phyloP scores from a whole-genome alignment of 371 early-diverging fungal species.

The Syncephalastrum racemosum region DNA sequence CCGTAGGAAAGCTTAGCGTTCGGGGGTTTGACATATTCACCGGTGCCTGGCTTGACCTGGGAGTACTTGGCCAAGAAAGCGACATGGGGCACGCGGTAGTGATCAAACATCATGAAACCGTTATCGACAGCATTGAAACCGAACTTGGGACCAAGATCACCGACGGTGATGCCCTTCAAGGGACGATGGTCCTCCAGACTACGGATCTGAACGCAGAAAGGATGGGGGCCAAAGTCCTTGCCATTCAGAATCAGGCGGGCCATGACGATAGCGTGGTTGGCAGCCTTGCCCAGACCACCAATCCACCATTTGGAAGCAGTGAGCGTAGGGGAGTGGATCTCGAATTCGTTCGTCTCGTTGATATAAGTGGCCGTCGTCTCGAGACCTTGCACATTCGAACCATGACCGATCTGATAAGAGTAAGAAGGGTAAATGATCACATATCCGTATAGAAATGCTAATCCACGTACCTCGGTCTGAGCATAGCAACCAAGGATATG shows the following conservation, averaged over 20 bases:
- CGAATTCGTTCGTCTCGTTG: slow-evolving; percentile 79
- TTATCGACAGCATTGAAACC: slow-evolving; percentile 85
- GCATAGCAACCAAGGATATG: slow-evolving; percentile 87
- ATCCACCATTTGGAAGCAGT: slow-evolving; percentile 92
- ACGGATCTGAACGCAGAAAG: slow-evolving; percentile 89
- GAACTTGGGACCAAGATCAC: slow-evolving; percentile 90
- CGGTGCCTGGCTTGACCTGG: slow-evolving; percentile 63
- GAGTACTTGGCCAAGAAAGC: slow-evolving; percentile 82
- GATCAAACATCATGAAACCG: slow-evolving; percentile 79
- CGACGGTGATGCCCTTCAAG: slow-evolving; percentile 83
- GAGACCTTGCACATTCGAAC: slow-evolving; percentile 83
- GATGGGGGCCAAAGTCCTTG: slow-evolving; percentile 81
- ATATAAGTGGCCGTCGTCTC: slow-evolving; percentile 90
- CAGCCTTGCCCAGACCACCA: slow-evolving; percentile 70
- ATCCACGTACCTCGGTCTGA: slow-evolving; percentile 64
- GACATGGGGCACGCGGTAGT: slow-evolving; percentile 76
- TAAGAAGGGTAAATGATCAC: not conserved
- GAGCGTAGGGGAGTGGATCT: slow-evolving; percentile 80
- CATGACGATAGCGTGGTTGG: slow-evolving; percentile 86
- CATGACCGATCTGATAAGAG: slow-evolving; percentile 59
- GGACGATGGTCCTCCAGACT: slow-evolving; percentile 72
- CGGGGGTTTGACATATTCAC: slow-evolving; percentile 67
- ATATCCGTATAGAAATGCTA: not conserved
- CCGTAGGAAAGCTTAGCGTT: slow-evolving; percentile 75
- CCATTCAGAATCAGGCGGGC: slow-evolving; percentile 81